These are phyloP conservation scores for Salix exigua DNA, from an alignment of 345 rosid species.

Conservation along the genomic window DNA sequence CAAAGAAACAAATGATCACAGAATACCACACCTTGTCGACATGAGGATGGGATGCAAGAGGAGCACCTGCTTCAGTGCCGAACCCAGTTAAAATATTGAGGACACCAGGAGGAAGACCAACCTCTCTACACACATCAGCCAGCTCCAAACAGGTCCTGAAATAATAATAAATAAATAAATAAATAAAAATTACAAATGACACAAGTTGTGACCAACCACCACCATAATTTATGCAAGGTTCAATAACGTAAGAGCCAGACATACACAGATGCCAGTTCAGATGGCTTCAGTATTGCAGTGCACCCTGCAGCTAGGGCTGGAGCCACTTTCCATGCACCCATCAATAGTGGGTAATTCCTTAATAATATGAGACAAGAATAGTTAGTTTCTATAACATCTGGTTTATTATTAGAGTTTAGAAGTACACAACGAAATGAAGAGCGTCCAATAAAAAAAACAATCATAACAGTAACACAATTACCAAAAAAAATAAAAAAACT, in stretches of 20 bases:
- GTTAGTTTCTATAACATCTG: slow-evolving; percentile 5
- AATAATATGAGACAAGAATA: slow-evolving; percentile 22
- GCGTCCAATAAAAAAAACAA: background rate
- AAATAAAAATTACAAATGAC: background rate
- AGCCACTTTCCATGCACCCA: slow-evolving; percentile 98
- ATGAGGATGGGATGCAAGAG: slow-evolving; percentile 82
- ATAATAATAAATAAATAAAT: background rate
- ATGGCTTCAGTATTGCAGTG: slow-evolving; percentile 82
- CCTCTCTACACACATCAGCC: slow-evolving; percentile 83
- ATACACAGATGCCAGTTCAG: slow-evolving; percentile 83
- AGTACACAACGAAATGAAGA: background rate
- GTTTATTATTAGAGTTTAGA: background rate
- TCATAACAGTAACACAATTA: background rate
- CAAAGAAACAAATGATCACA: background rate
- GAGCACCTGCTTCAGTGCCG: slow-evolving; percentile 97
- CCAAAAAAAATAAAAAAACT: background rate
- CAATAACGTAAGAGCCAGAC: slow-evolving; percentile 21
- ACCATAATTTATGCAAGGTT: slow-evolving; percentile 10
- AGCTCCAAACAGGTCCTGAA: slow-evolving; percentile 97
- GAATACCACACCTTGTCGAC: slow-evolving; percentile 72
- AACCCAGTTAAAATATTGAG: slow-evolving; percentile 88
- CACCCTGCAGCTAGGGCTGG: slow-evolving; percentile 99
- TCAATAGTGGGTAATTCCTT: slow-evolving; percentile 93
- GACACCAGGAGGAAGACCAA: slow-evolving; percentile 92
- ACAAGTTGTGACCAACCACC: slow-evolving; percentile 1